A percentile compares a stretch with the other conserved stretches of the same genome.
Evolutionary conservation across 257 asterid genomes (phyloP).

Genomic region (Penstemon newberryi): DNA sequence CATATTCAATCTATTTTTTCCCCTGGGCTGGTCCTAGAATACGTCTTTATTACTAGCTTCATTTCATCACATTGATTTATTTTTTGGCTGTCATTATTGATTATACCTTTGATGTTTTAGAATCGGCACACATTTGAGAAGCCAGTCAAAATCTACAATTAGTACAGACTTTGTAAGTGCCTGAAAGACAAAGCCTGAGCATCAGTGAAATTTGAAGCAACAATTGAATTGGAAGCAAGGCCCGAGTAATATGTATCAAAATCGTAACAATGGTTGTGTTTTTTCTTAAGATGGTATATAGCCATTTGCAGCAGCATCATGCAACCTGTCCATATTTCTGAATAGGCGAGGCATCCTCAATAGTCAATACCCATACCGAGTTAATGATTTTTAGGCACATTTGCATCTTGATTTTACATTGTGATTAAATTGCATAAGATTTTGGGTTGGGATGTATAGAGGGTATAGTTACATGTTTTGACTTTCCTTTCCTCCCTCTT

Average conservation of each 20-base stretch:
- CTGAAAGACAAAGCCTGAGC: background rate
- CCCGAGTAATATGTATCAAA: background rate
- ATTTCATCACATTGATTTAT: background rate
- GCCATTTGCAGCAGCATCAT: slow-evolving; percentile 12
- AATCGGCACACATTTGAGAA: slow-evolving; percentile 70
- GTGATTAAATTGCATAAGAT: slow-evolving; percentile 34
- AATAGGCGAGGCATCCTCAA: slow-evolving; percentile 4
- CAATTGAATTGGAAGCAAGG: slow-evolving; percentile 15
- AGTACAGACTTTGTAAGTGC: slow-evolving; percentile 25
- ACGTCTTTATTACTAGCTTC: background rate
- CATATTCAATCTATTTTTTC: no score
- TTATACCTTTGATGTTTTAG: slow-evolving; percentile 42
- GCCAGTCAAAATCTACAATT: slow-evolving; percentile 71
- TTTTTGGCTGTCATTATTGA: slow-evolving; percentile 17
- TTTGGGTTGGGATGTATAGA: slow-evolving; percentile 44
- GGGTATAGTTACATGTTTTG: slow-evolving; percentile 33
- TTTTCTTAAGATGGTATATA: slow-evolving; percentile 8
- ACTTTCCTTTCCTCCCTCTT: slow-evolving; percentile 1
- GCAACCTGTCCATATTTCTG: slow-evolving; percentile 21
- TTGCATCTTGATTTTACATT: slow-evolving; percentile 25
- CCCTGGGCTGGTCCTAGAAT: background rate
- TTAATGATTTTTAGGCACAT: slow-evolving; percentile 14
- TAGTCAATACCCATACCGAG: slow-evolving; percentile 14
- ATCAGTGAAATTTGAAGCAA: slow-evolving; percentile 14
- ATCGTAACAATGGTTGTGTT: slow-evolving; percentile 14